Percentiles rank a stretch among this genome's conserved stretches.
Conservation (phyloP, 2,329 filamentous ascomycete genomes). For the Blumeria graminis region DNA sequence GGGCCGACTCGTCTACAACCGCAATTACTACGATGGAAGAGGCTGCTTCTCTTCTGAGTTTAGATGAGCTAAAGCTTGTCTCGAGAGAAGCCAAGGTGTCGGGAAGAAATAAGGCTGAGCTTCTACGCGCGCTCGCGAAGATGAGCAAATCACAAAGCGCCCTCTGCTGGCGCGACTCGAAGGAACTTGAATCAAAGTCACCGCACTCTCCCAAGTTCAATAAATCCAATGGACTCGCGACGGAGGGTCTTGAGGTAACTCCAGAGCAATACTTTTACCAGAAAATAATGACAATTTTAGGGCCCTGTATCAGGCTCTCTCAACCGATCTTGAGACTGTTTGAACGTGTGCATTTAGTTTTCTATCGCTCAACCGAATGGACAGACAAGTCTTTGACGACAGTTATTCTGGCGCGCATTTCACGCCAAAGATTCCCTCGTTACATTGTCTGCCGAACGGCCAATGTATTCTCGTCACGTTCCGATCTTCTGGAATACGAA, state of each 20-base stretch:
- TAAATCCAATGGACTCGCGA: no score
- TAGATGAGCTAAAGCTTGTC: conserved; percentile 68
- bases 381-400: conserved; percentile 90
- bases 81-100: conserved; percentile 71
- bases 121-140: conserved; percentile 48
- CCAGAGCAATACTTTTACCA: conserved; percentile 49
- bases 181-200: conserved; percentile 8
- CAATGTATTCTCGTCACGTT: conserved; percentile 64
- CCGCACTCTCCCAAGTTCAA: no score
- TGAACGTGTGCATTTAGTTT: conserved; percentile 82
- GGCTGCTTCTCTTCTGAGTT: conserved; percentile 53
- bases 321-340: conserved; percentile 54
- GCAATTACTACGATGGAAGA: conserved; percentile 59
- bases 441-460: conserved; percentile 78
- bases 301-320: conserved; percentile 65
- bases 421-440: conserved; percentile 62
- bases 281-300: conserved; percentile 56
- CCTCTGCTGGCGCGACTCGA: conserved; percentile 43
- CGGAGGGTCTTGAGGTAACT: conserved; percentile 20
- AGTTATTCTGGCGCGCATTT: conserved; percentile 80
- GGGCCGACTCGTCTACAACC: conserved; percentile 56
- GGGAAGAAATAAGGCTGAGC: conserved; percentile 68
- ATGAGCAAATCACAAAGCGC: conserved; percentile 53
- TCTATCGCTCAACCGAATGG: conserved; percentile 91
- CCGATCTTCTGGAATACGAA: conserved; percentile 67